Evolutionary conservation across 495 filamentous ascomycete species (phyloP).

Genomic region (Antarctomyces pellizariae): DNA sequence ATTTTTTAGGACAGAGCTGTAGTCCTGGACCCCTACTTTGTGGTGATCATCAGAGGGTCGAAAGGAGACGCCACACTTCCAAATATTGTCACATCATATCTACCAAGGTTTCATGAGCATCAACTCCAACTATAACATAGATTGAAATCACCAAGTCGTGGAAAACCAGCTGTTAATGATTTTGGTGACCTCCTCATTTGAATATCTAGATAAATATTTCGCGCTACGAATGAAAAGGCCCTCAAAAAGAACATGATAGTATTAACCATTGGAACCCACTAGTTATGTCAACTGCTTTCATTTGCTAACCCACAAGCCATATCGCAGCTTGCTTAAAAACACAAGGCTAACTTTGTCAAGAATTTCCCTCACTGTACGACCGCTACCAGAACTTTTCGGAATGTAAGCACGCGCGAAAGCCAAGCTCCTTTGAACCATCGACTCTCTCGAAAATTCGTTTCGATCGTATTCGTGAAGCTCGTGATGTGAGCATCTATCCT

Average conservation of each 20-base stretch:
- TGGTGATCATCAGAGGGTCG: no score
- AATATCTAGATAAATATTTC: constrained; percentile 2
- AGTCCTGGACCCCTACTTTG: no score
- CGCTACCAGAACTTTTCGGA: constrained; percentile 16
- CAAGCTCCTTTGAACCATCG: constrained; percentile 6
- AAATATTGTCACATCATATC: no score
- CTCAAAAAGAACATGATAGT: neutral
- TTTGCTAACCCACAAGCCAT: constrained; percentile 1
- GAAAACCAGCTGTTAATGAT: no score
- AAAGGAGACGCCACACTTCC: no score
- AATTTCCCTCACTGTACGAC: constrained; percentile 13
- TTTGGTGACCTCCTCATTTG: neutral
- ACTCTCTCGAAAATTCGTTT: constrained; percentile 12
- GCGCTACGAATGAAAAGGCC: constrained; percentile 2
- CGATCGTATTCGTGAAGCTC: constrained; percentile 15
- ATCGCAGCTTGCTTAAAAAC: neutral
- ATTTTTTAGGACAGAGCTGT: no score
- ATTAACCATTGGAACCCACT: constrained; percentile 1
- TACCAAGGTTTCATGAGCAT: no score
- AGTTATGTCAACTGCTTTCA: constrained; percentile 1
- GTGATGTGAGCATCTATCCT: constrained; percentile 10
- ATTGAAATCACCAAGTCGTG: no score
- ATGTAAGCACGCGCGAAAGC: constrained; percentile 12
- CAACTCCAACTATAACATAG: no score
- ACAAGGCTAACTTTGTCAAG: constrained; percentile 4